Evolutionary conservation across 768 basidiomycete species (phyloP).

Genomic region (Suillus cothurnatus): DNA sequence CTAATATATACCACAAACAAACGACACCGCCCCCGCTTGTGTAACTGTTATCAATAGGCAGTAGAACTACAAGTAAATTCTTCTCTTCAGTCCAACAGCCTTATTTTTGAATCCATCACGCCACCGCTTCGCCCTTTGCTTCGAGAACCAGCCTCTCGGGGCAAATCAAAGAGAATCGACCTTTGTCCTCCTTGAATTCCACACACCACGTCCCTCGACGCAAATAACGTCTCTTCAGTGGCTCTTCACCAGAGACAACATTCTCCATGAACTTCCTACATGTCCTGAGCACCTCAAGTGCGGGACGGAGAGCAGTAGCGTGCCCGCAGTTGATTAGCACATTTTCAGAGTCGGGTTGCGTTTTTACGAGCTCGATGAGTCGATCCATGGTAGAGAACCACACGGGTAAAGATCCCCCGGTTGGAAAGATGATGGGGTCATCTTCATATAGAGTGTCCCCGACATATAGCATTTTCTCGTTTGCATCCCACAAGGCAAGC

Average conservation of each 20-base stretch:
- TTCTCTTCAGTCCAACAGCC: not conserved
- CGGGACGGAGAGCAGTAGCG: conserved; percentile 45
- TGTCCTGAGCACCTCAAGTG: conserved; percentile 45
- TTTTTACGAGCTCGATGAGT: conserved; percentile 44
- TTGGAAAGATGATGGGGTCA: conserved; percentile 57
- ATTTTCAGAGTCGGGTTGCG: conserved; percentile 24
- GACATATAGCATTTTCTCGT: conserved; percentile 55
- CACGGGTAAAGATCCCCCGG: conserved; percentile 50
- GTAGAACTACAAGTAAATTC: not conserved
- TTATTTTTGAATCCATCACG: not conserved
- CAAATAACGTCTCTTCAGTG: conserved; percentile 32
- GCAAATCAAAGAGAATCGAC: conserved; percentile 48
- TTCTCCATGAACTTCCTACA: conserved; percentile 49
- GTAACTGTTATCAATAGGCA: not conserved
- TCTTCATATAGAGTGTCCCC: conserved; percentile 60
- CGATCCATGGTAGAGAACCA: conserved; percentile 50
- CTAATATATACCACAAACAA: not conserved
- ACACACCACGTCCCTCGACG: conserved; percentile 43
- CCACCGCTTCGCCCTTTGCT: conserved; percentile 22
- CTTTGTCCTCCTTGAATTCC: conserved; percentile 44
- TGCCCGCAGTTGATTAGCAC: conserved; percentile 54
- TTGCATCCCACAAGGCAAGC: conserved; percentile 52
- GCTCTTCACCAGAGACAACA: conserved; percentile 45
- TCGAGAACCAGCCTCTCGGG: conserved; percentile 50
- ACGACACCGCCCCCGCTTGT: not conserved